Evolutionary conservation across 148 eudicot genomes (phyloP).

Genomic region (Persicaria tinctoria): DNA sequence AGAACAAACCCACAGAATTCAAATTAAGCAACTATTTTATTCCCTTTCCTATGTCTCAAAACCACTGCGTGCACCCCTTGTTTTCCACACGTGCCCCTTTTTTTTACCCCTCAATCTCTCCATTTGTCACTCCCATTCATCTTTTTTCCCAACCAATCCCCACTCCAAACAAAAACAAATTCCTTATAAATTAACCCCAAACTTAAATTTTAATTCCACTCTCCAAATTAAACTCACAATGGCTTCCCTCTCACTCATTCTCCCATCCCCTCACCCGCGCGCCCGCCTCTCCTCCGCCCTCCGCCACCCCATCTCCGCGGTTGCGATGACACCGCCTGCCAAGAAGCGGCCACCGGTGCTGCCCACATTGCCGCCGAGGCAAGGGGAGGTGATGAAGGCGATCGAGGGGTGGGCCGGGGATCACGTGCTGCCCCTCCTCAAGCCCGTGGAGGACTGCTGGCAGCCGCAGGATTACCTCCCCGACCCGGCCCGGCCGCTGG

Average conservation of each 20-base stretch:
- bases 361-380: slow-evolving; percentile 19
- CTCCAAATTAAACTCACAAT: neutral
- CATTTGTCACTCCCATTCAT: neutral
- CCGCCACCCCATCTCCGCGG: neutral
- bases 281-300: neutral
- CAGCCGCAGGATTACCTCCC: slow-evolving; percentile 32
- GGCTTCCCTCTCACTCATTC: neutral
- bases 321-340: neutral
- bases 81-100: neutral
- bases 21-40: no score
- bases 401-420: slow-evolving; percentile 22
- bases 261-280: neutral
- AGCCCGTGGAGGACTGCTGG: slow-evolving; percentile 32
- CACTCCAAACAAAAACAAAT: neutral
- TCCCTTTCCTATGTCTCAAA: neutral
- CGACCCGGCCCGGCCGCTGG: slow-evolving; percentile 17
- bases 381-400: slow-evolving; percentile 24
- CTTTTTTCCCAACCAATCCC: neutral
- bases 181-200: neutral
- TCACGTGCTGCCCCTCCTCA: slow-evolving; percentile 19
- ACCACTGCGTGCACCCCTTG: slow-evolving; percentile 4
- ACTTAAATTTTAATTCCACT: neutral
- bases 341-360: neutral
- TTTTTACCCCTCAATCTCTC: neutral
- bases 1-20: no score